Conservation (phyloP, 148 eudicot species). For the Vaccinium darrowii region DNA sequence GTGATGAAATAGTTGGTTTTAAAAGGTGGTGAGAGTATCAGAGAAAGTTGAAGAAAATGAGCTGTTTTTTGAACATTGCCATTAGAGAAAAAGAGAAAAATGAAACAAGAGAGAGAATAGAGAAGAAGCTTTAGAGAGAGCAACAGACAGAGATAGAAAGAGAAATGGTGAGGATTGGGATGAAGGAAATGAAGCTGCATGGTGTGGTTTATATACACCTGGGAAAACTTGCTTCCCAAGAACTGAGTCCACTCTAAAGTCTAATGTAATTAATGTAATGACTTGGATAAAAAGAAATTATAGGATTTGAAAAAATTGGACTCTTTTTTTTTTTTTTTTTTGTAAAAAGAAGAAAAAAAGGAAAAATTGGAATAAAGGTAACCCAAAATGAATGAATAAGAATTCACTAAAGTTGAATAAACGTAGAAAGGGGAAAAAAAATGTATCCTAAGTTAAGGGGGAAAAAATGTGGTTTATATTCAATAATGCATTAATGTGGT, state of each 20-base stretch:
- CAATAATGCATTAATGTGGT: too few relatives aligned
- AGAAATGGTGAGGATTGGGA: background rate
- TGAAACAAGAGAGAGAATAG: background rate
- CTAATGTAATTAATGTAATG: background rate
- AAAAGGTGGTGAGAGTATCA: background rate
- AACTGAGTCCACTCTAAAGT: background rate
- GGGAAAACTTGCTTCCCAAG: background rate
- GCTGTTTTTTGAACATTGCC: background rate
- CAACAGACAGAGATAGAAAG: background rate
- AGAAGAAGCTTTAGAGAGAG: background rate
- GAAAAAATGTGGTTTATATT: too few relatives aligned
- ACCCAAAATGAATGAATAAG: too few relatives aligned
- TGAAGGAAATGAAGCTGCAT: conserved; percentile 1
- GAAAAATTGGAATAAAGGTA: too few relatives aligned
- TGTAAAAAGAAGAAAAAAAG: background rate
- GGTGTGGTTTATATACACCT: background rate
- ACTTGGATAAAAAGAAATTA: background rate
- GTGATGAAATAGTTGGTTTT: background rate
- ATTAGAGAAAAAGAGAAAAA: background rate
- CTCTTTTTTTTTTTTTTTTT: too few relatives aligned
- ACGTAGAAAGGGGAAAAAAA: too few relatives aligned
- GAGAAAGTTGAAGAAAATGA: background rate
- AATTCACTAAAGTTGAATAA: too few relatives aligned
- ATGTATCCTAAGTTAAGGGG: too few relatives aligned
- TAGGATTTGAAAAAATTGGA: background rate